These are phyloP conservation scores for Candida sanyiensis DNA, from an alignment of 805 yeast species.

Conservation along the genomic window DNA sequence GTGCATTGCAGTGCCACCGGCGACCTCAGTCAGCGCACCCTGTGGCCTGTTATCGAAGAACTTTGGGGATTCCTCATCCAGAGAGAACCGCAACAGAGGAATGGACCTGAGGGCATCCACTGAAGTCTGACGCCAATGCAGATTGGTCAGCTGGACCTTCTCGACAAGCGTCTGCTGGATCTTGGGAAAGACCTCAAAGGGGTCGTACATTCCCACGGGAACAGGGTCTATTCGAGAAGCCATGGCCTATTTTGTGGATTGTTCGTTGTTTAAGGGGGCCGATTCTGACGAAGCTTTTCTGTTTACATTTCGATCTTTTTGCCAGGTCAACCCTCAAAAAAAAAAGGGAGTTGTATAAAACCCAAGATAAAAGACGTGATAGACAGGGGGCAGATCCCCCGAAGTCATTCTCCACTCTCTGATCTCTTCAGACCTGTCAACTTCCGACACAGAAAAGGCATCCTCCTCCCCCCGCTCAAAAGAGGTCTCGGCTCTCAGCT, in stretches of 20 bases:
- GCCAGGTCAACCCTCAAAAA: too few relatives aligned
- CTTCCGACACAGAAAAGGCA: neutral
- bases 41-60: constrained; percentile 16
- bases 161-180: constrained; percentile 39
- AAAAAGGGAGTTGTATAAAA: too few relatives aligned
- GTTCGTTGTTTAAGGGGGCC: neutral
- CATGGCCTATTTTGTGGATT: neutral
- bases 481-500: neutral
- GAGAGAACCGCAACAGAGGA: constrained; percentile 46
- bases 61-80: constrained; percentile 54
- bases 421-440: too few relatives aligned
- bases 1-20: constrained; percentile 1
- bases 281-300: too few relatives aligned
- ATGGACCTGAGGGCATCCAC: constrained; percentile 58
- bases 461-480: neutral
- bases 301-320: neutral
- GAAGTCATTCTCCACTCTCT: too few relatives aligned
- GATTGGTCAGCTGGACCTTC: constrained; percentile 51
- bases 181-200: constrained; percentile 51
- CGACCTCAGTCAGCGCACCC: neutral
- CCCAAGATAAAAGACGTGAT: too few relatives aligned
- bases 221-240: constrained; percentile 7
- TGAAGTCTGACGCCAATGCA: constrained; percentile 59
- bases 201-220: constrained; percentile 64
- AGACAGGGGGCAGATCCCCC: too few relatives aligned